phyloP scores from a whole-genome alignment of 2,329 filamentous ascomycete species.

The Botryotinia narcissicola region DNA sequence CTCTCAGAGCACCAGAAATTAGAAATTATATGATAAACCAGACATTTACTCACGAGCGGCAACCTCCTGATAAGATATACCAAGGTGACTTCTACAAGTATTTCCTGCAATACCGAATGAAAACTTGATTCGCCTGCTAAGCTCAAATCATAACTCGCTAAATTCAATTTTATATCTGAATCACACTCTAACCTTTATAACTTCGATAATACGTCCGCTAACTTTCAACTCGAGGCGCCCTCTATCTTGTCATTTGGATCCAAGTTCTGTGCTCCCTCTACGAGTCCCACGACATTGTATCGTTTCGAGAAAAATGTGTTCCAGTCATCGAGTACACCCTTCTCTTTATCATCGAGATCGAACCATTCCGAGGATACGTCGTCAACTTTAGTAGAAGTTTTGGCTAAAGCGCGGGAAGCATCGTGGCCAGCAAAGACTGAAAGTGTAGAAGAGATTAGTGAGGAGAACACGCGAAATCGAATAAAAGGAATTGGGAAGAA shows the following conservation, averaged over 20 bases:
- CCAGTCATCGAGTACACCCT: constrained; percentile 86
- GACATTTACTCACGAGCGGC: background rate
- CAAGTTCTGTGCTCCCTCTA: constrained; percentile 17
- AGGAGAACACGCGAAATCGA: background rate
- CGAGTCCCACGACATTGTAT: constrained; percentile 78
- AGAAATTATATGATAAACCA: background rate
- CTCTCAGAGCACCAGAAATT: background rate
- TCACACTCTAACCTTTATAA: background rate
- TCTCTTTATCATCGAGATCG: constrained; percentile 79
- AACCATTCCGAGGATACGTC: constrained; percentile 82
- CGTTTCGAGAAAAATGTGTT: constrained; percentile 94
- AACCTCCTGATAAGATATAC: background rate
- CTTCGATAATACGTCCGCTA: background rate
- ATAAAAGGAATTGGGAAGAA: constrained; percentile 27
- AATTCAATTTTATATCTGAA: background rate
- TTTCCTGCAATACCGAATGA: background rate
- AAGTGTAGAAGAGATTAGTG: background rate
- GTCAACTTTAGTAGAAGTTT: constrained; percentile 80
- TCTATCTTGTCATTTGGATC: constrained; percentile 12
- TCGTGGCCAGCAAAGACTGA: constrained; percentile 95
- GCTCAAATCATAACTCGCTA: background rate
- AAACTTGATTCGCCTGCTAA: background rate
- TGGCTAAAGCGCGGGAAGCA: constrained; percentile 84
- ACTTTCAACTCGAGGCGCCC: background rate
- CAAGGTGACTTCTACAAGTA: background rate